Evolutionary conservation across 768 basidiomycete genomes (phyloP), one percentile per base, ranked within the genome.

Genomic region (Russula olivacea): DNA sequence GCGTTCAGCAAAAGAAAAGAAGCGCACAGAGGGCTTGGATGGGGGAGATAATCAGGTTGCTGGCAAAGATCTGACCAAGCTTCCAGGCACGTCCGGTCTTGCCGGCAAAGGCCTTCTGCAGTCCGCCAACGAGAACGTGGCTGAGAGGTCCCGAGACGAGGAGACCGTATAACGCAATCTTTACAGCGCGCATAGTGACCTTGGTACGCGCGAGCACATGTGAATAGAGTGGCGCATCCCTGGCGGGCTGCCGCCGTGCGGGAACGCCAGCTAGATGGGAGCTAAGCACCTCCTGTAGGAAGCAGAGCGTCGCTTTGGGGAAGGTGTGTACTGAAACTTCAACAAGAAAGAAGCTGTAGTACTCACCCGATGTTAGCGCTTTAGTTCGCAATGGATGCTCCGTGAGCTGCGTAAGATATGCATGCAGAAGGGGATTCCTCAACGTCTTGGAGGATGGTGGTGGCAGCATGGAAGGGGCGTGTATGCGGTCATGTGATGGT

Each of bases 161-260:
- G 76, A 89, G 84, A 63, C 93, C 93, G 71, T 92, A 93, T 23
- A 87, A 55, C 0, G 84, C 88, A 87, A 94, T 91, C 74, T 94
- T 92, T 69, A 89, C 59, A 8, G 93, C 89, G 69, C 85, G 88
- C 64, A 76, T 61, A 71, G 91, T 79, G 56, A 93, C 73, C 71
- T 89, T 85, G 6, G 76, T 76, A 52, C 74, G 76, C 5, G 82
- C 83, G 53, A 88, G 80, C 19, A 76, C 70, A 66, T 81, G 84
- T 56, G 78, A 69, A 65, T 84, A 69, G 25, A 77, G 65, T 2
- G 87, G 79, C 1, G 84, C 81, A 76, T 84, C 75, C 65, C 83
- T 84, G 38, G 80, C 65, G 9, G 81, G 76, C 43, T 73, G 74
- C 50, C 72, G 74, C 51, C 72, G 78, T 10, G 79, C 75, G 8